Evolutionary conservation across 2,329 filamentous ascomycete species (phyloP).

Genomic region (Penicillium sp.): DNA sequence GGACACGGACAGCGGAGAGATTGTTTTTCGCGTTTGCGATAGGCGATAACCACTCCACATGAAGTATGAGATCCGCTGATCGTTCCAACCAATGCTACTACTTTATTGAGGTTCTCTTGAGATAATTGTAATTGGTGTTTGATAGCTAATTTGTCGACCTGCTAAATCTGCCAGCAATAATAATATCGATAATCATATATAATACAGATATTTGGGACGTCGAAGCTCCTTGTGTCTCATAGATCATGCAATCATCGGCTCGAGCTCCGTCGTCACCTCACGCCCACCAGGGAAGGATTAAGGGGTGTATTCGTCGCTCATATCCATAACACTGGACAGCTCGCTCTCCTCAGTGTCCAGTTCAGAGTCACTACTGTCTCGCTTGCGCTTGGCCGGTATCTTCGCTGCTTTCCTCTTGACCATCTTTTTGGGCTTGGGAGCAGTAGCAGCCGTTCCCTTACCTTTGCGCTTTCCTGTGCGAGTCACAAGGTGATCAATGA

Average conservation of each 20-base stretch:
- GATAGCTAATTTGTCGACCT: neutral
- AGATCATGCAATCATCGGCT: neutral
- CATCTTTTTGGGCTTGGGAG: neutral
- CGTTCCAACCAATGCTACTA: neutral
- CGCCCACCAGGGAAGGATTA: neutral
- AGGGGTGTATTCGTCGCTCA: slow-evolving; percentile 2
- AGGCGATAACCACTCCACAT: slow-evolving; percentile 3
- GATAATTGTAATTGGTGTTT: neutral
- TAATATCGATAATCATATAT: neutral
- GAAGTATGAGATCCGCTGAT: neutral
- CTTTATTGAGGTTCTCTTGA: neutral
- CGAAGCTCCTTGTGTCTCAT: neutral
- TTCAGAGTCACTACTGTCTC: neutral
- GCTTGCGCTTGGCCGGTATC: neutral
- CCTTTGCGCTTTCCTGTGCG: slow-evolving; percentile 55
- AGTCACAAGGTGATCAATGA: slow-evolving; percentile 64
- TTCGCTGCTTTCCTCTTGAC: slow-evolving; percentile 4
- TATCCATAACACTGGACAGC: neutral
- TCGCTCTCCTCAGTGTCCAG: slow-evolving; percentile 3
- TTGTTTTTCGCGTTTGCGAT: slow-evolving; percentile 17
- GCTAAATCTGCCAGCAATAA: neutral
- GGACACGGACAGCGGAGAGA: slow-evolving; percentile 42
- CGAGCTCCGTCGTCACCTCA: neutral
- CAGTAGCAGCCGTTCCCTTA: neutral
- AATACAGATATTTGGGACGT: neutral